phyloP scores from a whole-genome alignment of 2,329 filamentous ascomycete species.

The Neopestalotiopsis sp. region DNA sequence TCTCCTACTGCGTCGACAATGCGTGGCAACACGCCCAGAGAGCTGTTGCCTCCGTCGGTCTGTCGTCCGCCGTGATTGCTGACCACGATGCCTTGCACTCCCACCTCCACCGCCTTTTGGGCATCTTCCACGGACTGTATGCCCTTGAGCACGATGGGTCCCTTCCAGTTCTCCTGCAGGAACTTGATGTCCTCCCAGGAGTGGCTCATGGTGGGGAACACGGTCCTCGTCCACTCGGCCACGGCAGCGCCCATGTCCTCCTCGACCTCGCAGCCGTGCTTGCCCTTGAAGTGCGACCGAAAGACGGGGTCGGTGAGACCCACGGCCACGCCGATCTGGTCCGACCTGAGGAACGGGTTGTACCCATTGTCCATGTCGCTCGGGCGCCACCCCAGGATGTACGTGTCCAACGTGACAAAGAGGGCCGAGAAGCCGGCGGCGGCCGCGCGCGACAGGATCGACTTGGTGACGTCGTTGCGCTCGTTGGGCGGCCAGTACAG shows the following conservation, averaged over 20 bases:
- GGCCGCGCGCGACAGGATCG: conserved; percentile 28
- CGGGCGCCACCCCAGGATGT: conserved; percentile 34
- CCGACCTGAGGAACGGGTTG: conserved; percentile 34
- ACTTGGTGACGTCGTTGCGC: conserved; percentile 31
- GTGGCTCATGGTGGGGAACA: conserved; percentile 33
- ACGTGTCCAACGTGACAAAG: conserved; percentile 34
- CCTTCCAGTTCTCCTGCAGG: conserved; percentile 33
- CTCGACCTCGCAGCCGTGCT: conserved; percentile 29
- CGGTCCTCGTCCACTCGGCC: conserved; percentile 32
- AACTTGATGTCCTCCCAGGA: conserved; percentile 32
- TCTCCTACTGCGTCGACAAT: conserved; percentile 67
- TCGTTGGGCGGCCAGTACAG: conserved; percentile 34
- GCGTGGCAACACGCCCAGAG: conserved; percentile 62
- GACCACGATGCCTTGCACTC: conserved; percentile 50
- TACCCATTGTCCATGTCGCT: conserved; percentile 34
- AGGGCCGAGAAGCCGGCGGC: conserved; percentile 30
- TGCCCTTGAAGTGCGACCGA: conserved; percentile 28
- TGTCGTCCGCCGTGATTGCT: conserved; percentile 65
- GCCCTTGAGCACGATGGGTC: conserved; percentile 39
- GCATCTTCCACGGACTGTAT: conserved; percentile 40
- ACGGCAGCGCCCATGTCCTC: conserved; percentile 29
- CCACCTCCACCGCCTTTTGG: conserved; percentile 24
- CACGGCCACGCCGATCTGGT: conserved; percentile 34
- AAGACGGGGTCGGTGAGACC: conserved; percentile 34
- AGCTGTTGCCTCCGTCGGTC: conserved; percentile 59